These are phyloP conservation scores for Jatropha curcas DNA, from an alignment of 345 rosid species.

Conservation along the genomic window DNA sequence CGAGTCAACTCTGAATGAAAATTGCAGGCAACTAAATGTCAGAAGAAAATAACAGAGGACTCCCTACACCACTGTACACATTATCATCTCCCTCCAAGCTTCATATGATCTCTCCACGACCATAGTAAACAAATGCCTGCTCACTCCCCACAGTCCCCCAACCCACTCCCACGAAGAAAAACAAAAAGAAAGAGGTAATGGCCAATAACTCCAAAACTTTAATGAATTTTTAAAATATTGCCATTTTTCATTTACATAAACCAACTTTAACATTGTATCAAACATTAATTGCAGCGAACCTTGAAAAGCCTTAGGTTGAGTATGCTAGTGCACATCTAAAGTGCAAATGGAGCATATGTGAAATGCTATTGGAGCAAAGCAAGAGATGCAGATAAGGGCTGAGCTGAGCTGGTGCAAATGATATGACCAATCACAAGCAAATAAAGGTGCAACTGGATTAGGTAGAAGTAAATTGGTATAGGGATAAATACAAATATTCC, in stretches of 20 bases:
- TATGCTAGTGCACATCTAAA: background rate
- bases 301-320: background rate
- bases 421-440: background rate
- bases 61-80: background rate
- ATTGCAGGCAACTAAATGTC: background rate
- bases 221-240: background rate
- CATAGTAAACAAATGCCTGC: background rate
- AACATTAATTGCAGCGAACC: no score
- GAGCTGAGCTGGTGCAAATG: background rate
- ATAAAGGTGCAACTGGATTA: background rate
- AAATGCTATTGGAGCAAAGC: background rate
- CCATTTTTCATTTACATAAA: no score
- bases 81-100: background rate
- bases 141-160: background rate
- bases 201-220: background rate
- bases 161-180: background rate
- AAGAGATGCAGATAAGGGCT: background rate
- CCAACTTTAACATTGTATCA: no score
- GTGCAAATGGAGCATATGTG: background rate
- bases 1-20: background rate
- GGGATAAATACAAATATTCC: background rate
- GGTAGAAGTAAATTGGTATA: background rate
- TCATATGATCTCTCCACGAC: background rate
- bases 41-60: background rate
- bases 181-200: background rate